Percentiles rank a stretch among this genome's conserved stretches.
These are phyloP conservation scores for Porogramme epimiltina DNA, from an alignment of 1,284 basidiomycete species.

Conservation along the genomic window DNA sequence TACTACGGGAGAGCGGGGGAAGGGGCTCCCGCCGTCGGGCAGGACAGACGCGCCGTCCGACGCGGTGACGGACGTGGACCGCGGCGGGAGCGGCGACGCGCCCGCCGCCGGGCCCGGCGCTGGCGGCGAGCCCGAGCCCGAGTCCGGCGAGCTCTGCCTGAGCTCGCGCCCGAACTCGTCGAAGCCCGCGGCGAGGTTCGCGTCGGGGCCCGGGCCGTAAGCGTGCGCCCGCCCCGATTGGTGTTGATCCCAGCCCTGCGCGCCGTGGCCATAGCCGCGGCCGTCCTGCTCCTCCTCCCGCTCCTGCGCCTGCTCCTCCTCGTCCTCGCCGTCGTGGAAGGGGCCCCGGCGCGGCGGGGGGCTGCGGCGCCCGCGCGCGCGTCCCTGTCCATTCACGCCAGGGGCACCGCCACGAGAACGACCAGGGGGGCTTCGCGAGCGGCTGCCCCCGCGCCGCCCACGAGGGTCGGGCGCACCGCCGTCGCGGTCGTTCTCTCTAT, in stretches of 20 bases:
- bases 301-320: background rate
- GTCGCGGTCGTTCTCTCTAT: slow-evolving; percentile 35
- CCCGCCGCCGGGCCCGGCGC: background rate
- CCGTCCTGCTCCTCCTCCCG: background rate
- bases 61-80: slow-evolving; percentile 11
- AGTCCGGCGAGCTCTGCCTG: slow-evolving; percentile 45
- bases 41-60: slow-evolving; percentile 14
- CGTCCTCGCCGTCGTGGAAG: slow-evolving; percentile 40
- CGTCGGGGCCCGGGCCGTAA: slow-evolving; percentile 1
- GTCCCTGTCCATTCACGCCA: slow-evolving; percentile 34
- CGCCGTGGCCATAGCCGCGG: background rate
- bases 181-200: slow-evolving; percentile 3
- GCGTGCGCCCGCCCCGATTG: background rate
- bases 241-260: too few species aligned
- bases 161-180: slow-evolving; percentile 85
- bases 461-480: slow-evolving; percentile 25
- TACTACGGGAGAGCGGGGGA: too few species aligned
- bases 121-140: background rate
- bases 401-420: slow-evolving; percentile 42
- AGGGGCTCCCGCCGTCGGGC: slow-evolving; percentile 2
- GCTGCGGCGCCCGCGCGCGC: slow-evolving; percentile 35
- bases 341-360: slow-evolving; percentile 46
- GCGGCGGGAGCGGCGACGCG: slow-evolving; percentile 20
- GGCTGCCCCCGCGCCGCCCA: slow-evolving; percentile 48
- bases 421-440: slow-evolving; percentile 67